Base-by-base conservation (phyloP, 192 early-diverging fungal species). In the Coemansia asiatica region DNA sequence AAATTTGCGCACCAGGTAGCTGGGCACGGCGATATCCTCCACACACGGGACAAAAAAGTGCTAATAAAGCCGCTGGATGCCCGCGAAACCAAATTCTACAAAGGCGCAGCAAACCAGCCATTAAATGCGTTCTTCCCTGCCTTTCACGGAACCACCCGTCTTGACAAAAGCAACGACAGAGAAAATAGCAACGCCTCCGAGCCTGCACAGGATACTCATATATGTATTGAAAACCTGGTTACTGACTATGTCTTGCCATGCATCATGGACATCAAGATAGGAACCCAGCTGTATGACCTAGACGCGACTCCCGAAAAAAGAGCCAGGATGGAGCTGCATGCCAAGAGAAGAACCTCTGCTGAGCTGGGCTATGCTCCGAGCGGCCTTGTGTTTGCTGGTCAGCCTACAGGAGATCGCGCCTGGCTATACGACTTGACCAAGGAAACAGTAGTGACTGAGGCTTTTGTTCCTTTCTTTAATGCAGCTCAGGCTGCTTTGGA, bases 201-300 rank as follows among this genome's bases (percentile, higher is more conserved):
- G 1, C 19, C 18, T 29, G 21, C 53, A 22, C 15, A 4, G 21
- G 38, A 38, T 18, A 60, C 58, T 8, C 72, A 76, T 44, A 59
- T 91, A 15, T 86, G 87, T 50, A 74, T 94, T 60, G 87, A 93
- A 62, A 92, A 95, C 58, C 36, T 92, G 25, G 57, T 89, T 6
- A 54, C 68, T 46, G 76, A 79, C 8, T 90, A 90, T 64, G 71
- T 36, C 7, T 71, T 83, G 25, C 87, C 92, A 2, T 93, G 88
- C 61, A 72, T 93, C 22, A 68, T 89, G 26, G 94, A 95, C 72
- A 54, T 94, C 18, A 95, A 95, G 70, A 66, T 96, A 51, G 94
- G 93, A 12, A 86, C 84, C 0, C 82, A 83, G 40, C 71, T 94
- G 26, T 90, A 87, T 66, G 91, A 87, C 27, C 77, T 84, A 18